These are phyloP conservation scores for Pestalotiopsis sp. DNA, from an alignment of 2,329 filamentous ascomycete genomes.

Conservation along the genomic window DNA sequence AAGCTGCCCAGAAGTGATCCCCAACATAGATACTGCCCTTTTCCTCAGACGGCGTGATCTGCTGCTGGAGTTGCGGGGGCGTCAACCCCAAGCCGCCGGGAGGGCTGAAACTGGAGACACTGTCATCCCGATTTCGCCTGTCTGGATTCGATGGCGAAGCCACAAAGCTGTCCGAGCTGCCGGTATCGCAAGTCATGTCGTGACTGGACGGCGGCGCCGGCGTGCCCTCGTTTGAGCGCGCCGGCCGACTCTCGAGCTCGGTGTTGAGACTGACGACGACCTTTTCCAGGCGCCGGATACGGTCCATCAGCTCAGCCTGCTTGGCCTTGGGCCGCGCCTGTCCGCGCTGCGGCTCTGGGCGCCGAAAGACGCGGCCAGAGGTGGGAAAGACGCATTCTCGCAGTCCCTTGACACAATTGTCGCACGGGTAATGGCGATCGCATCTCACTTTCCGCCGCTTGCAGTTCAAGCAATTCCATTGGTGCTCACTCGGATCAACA, in stretches of 20 bases:
- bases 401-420: background rate
- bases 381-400: background rate
- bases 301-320: background rate
- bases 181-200: background rate
- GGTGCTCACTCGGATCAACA: background rate
- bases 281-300: background rate
- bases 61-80: background rate
- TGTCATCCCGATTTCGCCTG: background rate
- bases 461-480: background rate
- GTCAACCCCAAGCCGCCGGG: background rate
- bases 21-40: background rate
- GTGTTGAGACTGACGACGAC: background rate
- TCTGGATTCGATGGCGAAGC: background rate
- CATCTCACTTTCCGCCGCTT: background rate
- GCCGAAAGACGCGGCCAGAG: background rate
- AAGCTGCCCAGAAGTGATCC: background rate
- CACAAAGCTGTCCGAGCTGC: background rate
- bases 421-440: background rate
- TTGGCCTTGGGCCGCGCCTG: background rate
- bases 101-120: background rate
- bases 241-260: background rate
- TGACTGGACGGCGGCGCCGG: background rate
- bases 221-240: background rate
- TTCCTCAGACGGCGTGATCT: background rate
- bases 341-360: background rate